A percentile compares a stretch with the other conserved stretches of the same genome.
phyloP scores from a whole-genome alignment of 176 grass and related monocot species.

The Paspalum vaginatum region DNA sequence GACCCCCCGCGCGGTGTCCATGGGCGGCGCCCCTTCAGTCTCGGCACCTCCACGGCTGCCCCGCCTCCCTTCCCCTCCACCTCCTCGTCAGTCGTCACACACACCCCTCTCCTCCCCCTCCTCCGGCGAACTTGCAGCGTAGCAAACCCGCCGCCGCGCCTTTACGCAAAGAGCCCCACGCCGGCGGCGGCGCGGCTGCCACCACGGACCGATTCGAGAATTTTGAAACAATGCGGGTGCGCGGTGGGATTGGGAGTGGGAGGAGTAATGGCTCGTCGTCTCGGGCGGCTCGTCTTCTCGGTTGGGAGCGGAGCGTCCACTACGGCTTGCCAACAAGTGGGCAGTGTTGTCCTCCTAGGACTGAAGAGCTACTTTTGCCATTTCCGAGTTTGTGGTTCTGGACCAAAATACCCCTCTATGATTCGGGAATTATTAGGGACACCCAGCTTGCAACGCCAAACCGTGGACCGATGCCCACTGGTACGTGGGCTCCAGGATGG shows the following conservation, averaged over 20 bases:
- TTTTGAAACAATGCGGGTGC: slow-evolving; percentile 53
- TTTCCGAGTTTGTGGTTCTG: slow-evolving; percentile 12
- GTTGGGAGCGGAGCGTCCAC: slow-evolving; percentile 42
- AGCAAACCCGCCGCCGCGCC: not conserved
- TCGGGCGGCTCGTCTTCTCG: slow-evolving; percentile 47
- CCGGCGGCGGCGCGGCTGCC: slow-evolving; percentile 10
- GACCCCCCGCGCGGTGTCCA: slow-evolving; percentile 52
- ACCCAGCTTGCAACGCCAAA: not conserved
- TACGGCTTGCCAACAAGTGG: slow-evolving; percentile 24
- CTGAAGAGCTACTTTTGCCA: slow-evolving; percentile 45
- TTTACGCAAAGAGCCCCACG: not conserved
- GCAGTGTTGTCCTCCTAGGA: slow-evolving; percentile 6
- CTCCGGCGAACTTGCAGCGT: not conserved
- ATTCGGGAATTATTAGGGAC: slow-evolving; percentile 27
- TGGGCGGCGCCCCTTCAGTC: slow-evolving; percentile 29
- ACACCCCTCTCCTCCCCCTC: too few species aligned
- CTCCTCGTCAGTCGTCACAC: not conserved
- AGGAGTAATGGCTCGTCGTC: slow-evolving; percentile 22
- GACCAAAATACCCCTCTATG: slow-evolving; percentile 56
- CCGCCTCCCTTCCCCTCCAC: not conserved
- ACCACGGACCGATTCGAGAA: slow-evolving; percentile 28
- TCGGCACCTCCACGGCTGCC: not conserved
- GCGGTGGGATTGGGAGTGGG: not conserved
- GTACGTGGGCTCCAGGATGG: not conserved
- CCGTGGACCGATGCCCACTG: not conserved